A percentile compares a stretch with the other conserved stretches of the same genome.
These are phyloP conservation scores for Crithidia expoeki DNA, from an alignment of 208 protist genomes.

Conservation along the genomic window DNA sequence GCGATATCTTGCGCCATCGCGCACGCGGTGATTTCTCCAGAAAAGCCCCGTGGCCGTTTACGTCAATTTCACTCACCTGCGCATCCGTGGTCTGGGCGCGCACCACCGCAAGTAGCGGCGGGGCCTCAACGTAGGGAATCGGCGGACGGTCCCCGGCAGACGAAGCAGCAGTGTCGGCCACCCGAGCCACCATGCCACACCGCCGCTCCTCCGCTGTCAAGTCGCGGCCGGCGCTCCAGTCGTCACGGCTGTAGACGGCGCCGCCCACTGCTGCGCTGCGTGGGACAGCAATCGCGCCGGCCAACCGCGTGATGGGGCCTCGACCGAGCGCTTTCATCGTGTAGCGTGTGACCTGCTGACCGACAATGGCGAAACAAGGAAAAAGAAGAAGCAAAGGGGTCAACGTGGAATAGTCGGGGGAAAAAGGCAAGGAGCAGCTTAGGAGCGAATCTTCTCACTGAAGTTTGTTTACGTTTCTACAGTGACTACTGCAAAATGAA, in stretches of 20 bases:
- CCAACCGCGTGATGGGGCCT: slow-evolving; percentile 40
- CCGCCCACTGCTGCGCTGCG: slow-evolving; percentile 6
- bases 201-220: slow-evolving; percentile 55
- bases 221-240: slow-evolving; percentile 67
- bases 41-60: slow-evolving; percentile 37
- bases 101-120: slow-evolving; percentile 45
- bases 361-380: neutral
- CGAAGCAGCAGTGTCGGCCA: slow-evolving; percentile 14
- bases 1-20: slow-evolving; percentile 81
- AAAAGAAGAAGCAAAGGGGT: slow-evolving; percentile 14
- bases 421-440: no score
- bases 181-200: slow-evolving; percentile 53
- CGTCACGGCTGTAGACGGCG: slow-evolving; percentile 33
- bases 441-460: no score
- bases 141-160: neutral
- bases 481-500: no score
- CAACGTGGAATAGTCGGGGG: no score
- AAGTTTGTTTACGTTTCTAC: no score
- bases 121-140: neutral
- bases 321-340: slow-evolving; percentile 41
- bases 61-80: slow-evolving; percentile 76
- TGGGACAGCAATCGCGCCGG: neutral
- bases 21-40: slow-evolving; percentile 57
- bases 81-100: slow-evolving; percentile 72
- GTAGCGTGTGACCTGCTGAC: neutral